These are phyloP conservation scores for Boletales sp. DNA, from an alignment of 768 basidiomycete species.

Conservation along the genomic window DNA sequence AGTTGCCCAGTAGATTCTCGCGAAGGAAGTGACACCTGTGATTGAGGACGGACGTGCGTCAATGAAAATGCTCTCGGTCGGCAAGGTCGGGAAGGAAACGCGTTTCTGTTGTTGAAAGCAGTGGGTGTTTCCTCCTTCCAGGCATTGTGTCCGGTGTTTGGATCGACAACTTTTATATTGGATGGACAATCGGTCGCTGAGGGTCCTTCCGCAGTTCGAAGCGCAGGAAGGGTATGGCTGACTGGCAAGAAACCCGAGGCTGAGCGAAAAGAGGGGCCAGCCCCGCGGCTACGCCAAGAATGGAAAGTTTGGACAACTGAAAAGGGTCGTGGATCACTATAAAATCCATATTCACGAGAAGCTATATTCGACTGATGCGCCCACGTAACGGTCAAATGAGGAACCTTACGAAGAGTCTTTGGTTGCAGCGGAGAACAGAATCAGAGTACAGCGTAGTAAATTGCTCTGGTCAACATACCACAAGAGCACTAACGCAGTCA, in stretches of 20 bases:
- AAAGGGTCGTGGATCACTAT: slow-evolving; percentile 10
- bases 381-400: slow-evolving; percentile 76
- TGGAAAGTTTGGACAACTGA: slow-evolving; percentile 4
- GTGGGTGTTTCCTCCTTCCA: slow-evolving; percentile 13
- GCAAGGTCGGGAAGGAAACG: slow-evolving; percentile 7
- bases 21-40: slow-evolving; percentile 16
- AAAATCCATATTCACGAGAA: slow-evolving; percentile 14
- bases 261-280: slow-evolving; percentile 5
- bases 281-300: slow-evolving; percentile 19
- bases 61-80: slow-evolving; percentile 31
- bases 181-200: background rate
- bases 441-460: slow-evolving; percentile 1
- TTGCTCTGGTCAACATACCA: slow-evolving; percentile 41
- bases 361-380: slow-evolving; percentile 54
- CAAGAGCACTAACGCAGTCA: slow-evolving; percentile 68
- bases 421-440: background rate
- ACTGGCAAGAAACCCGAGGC: slow-evolving; percentile 13
- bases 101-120: slow-evolving; percentile 1
- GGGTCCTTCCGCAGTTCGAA: slow-evolving; percentile 3
- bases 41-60: slow-evolving; percentile 23
- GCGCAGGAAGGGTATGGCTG: slow-evolving; percentile 13
- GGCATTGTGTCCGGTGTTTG: slow-evolving; percentile 1
- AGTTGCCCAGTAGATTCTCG: slow-evolving; percentile 28
- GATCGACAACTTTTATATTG: background rate
- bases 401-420: slow-evolving; percentile 66